These are phyloP conservation scores for Boletus rex-veris DNA, from an alignment of 768 basidiomycete genomes.

Conservation along the genomic window DNA sequence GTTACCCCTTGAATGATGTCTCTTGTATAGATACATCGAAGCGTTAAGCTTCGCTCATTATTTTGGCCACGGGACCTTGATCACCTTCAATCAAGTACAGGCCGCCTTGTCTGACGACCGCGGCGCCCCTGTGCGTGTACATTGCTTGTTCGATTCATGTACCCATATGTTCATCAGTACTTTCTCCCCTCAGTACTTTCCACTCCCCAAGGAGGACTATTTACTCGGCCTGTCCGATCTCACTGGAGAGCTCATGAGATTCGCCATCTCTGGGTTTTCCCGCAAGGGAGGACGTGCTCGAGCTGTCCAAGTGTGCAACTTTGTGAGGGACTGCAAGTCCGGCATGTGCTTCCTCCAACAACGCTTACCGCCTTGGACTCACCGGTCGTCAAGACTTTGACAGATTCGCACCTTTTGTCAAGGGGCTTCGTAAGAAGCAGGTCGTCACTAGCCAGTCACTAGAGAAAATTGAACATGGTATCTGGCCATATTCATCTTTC, in stretches of 20 bases:
- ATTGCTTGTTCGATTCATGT: constrained; percentile 1
- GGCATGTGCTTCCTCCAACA: constrained; percentile 38
- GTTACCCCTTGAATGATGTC: constrained; percentile 14
- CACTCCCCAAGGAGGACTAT: constrained; percentile 78
- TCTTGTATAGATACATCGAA: constrained; percentile 69
- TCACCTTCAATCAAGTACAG: constrained; percentile 69
- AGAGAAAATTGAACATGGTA: constrained; percentile 92
- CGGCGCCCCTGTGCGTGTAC: constrained; percentile 57
- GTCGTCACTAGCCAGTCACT: constrained; percentile 81
- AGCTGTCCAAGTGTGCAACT: constrained; percentile 61
- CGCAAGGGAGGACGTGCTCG: constrained; percentile 60
- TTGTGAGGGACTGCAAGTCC: constrained; percentile 73
- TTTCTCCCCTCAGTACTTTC: constrained; percentile 59
- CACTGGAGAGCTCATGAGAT: constrained; percentile 96
- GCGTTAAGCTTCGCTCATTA: constrained; percentile 87
- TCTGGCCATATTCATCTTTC: not conserved
- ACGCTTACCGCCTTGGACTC: not conserved
- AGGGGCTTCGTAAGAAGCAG: constrained; percentile 84
- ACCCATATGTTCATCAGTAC: constrained; percentile 1
- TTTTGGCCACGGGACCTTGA: constrained; percentile 63
- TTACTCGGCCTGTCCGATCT: constrained; percentile 90
- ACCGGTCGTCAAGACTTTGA: constrained; percentile 62
- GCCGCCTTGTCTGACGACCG: constrained; percentile 54
- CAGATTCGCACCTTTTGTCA: constrained; percentile 62
- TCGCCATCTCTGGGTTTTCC: constrained; percentile 80